Conservation (phyloP, 176 grass and related monocot genomes). For the Alopecurus myosuroides region DNA sequence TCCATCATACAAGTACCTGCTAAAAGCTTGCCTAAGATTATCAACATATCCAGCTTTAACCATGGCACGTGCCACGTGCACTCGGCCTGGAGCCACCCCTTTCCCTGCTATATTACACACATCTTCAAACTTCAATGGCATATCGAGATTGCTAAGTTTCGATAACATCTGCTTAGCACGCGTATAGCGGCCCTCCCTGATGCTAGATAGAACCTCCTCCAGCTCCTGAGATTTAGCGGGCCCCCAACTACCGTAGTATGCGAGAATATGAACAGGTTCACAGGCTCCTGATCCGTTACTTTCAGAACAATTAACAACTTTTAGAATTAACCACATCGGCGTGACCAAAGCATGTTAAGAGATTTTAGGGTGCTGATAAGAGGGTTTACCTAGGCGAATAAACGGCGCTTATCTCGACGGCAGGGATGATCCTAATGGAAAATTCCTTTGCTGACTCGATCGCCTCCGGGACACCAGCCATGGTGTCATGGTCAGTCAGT, state of each 20-base stretch:
- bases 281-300: conserved; percentile 36
- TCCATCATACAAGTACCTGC: conserved; percentile 60
- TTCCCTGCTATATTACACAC: conserved; percentile 58
- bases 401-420: conserved; percentile 66
- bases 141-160: conserved; percentile 55
- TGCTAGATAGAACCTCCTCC: conserved; percentile 41
- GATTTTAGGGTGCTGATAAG: neutral
- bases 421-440: conserved; percentile 69
- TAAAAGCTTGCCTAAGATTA: conserved; percentile 69
- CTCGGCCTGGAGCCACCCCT: conserved; percentile 65
- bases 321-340: neutral
- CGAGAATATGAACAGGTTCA: conserved; percentile 76
- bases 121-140: conserved; percentile 58
- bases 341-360: neutral
- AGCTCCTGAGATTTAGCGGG: conserved; percentile 54
- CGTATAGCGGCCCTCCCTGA: conserved; percentile 61
- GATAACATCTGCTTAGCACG: conserved; percentile 59
- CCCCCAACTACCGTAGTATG: conserved; percentile 62
- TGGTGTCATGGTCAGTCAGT: conserved; percentile 81
- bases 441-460: conserved; percentile 39
- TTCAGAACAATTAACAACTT: neutral
- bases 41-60: conserved; percentile 73
- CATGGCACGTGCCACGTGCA: conserved; percentile 80
- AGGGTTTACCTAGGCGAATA: conserved; percentile 49
- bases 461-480: conserved; percentile 64